These are phyloP conservation scores for Histomonas meleagridis DNA, from an alignment of 208 protist genomes.

Conservation along the genomic window DNA sequence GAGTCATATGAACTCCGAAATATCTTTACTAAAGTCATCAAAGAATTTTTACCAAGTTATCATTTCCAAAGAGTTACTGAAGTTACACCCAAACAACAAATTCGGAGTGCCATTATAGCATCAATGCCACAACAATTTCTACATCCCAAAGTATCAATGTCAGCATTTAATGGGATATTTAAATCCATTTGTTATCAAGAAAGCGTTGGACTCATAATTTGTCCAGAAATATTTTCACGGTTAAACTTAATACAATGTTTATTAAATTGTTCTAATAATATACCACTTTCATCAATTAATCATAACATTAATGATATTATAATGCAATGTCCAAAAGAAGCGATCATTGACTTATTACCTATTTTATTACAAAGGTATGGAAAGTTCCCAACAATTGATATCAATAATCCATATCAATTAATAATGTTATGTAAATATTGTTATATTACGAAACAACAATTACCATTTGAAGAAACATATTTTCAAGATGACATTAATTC, in stretches of 20 bases:
- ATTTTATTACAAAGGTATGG: not conserved
- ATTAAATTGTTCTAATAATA: not conserved
- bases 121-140: not conserved
- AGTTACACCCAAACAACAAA: not conserved
- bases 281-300: not conserved
- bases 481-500: not conserved
- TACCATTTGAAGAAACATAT: not conserved
- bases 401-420: not conserved
- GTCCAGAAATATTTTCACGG: no score
- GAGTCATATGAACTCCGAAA: not conserved
- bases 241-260: no score
- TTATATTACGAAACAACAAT: not conserved
- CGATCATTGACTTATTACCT: not conserved
- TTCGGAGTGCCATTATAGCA: not conserved
- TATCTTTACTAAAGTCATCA: not conserved
- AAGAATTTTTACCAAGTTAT: not conserved
- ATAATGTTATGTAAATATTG: not conserved
- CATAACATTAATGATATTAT: not conserved
- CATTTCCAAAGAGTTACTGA: not conserved
- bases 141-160: not conserved
- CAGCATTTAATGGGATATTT: not conserved
- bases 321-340: not conserved
- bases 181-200: not conserved
- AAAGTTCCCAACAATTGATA: not conserved
- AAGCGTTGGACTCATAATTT: no score